Conservation (phyloP, 306 rosid genomes). For the Chamaecrista fasciculata region DNA sequence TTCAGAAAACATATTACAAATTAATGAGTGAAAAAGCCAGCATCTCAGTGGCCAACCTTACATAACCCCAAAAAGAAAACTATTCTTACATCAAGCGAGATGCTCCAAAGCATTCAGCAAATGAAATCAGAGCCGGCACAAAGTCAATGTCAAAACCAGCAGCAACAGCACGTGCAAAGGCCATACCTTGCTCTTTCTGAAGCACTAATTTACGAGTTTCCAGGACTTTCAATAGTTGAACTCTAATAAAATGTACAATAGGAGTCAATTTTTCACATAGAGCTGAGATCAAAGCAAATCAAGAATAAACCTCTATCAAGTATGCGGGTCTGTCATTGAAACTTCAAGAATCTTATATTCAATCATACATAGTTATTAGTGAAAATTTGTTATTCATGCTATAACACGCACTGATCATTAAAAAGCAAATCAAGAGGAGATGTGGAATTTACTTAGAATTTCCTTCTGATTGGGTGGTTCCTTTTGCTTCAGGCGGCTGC, state of each 20-base stretch:
- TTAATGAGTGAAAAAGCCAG: slow-evolving; percentile 31
- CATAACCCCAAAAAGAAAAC: slow-evolving; percentile 18
- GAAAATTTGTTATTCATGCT: slow-evolving; percentile 12
- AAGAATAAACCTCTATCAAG: background rate
- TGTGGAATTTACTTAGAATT: slow-evolving; percentile 72
- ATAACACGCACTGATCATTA: background rate
- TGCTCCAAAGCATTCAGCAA: slow-evolving; percentile 92
- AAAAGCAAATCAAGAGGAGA: slow-evolving; percentile 1
- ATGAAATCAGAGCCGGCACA: slow-evolving; percentile 71
- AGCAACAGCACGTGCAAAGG: slow-evolving; percentile 98
- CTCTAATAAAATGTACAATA: slow-evolving; percentile 46
- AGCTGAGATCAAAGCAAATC: slow-evolving; percentile 14
- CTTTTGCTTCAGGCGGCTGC: slow-evolving; percentile 64
- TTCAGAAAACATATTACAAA: slow-evolving; percentile 19
- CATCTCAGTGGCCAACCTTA: slow-evolving; percentile 15
- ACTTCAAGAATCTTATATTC: background rate
- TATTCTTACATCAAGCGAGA: slow-evolving; percentile 71
- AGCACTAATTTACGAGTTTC: slow-evolving; percentile 85
- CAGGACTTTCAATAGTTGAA: slow-evolving; percentile 88
- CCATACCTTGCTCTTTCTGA: slow-evolving; percentile 99
- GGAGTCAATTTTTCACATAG: slow-evolving; percentile 16
- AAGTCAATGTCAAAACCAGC: slow-evolving; percentile 90
- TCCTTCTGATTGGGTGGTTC: slow-evolving; percentile 53
- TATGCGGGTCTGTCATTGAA: background rate
- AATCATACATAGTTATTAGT: background rate